Percentiles rank a stretch among this genome's conserved stretches.
Evolutionary conservation across 331 rosid genomes (phyloP).

Genomic region (Stylosanthes scabra): DNA sequence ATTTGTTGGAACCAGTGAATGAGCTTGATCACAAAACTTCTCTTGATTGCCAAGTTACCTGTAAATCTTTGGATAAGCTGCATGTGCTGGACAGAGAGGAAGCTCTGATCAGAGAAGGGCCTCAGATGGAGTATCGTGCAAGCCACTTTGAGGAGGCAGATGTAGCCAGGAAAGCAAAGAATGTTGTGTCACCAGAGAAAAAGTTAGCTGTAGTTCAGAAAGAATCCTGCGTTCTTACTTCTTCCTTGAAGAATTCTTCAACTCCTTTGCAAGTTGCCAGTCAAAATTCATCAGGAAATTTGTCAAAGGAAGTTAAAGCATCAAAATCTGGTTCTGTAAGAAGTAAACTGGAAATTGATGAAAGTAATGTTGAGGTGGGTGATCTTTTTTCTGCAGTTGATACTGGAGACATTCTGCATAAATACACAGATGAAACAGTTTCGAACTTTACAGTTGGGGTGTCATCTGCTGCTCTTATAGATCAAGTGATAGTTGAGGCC

Average conservation of each 20-base stretch:
- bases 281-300: slow-evolving; percentile 41
- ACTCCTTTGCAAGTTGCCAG: slow-evolving; percentile 29
- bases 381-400: slow-evolving; percentile 45
- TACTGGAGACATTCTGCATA: slow-evolving; percentile 37
- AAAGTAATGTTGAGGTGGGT: slow-evolving; percentile 24
- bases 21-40: slow-evolving; percentile 40
- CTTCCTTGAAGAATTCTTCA: slow-evolving; percentile 41
- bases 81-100: slow-evolving; percentile 39
- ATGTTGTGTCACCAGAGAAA: slow-evolving; percentile 34
- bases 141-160: slow-evolving; percentile 35
- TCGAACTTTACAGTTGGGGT: slow-evolving; percentile 38
- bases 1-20: slow-evolving; percentile 39
- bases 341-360: slow-evolving; percentile 30
- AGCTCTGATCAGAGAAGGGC: slow-evolving; percentile 32
- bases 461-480: slow-evolving; percentile 45
- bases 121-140: slow-evolving; percentile 31
- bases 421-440: slow-evolving; percentile 34
- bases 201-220: slow-evolving; percentile 42
- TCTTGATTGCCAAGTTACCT: slow-evolving; percentile 35
- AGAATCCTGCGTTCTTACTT: slow-evolving; percentile 32
- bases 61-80: slow-evolving; percentile 36
- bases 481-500: slow-evolving; percentile 34
- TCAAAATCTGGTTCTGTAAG: slow-evolving; percentile 38
- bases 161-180: slow-evolving; percentile 14
- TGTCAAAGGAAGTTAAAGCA: slow-evolving; percentile 35